phyloP scores from a whole-genome alignment of 2,329 filamentous ascomycete genomes.

The Xylariaceae sp. region DNA sequence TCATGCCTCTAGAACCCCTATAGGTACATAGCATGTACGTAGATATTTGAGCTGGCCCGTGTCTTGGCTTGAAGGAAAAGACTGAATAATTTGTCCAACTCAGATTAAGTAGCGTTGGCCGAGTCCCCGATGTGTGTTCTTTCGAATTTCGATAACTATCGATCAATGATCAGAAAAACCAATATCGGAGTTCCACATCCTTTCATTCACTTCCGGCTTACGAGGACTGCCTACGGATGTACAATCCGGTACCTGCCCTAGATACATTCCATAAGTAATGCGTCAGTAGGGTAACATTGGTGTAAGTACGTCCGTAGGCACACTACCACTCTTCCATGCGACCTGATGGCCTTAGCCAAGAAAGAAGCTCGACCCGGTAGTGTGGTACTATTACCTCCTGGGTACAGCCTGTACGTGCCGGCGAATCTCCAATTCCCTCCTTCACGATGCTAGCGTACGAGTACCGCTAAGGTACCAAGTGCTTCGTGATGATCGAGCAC shows the following conservation, averaged over 20 bases:
- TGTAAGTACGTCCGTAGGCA: constrained; percentile 8
- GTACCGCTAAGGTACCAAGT: too few relatives aligned
- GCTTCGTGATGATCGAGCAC: too few relatives aligned
- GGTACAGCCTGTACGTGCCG: too few relatives aligned
- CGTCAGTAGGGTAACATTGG: constrained; percentile 4
- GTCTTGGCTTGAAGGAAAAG: neutral
- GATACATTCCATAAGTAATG: neutral
- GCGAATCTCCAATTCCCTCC: too few relatives aligned
- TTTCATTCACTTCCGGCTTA: too few relatives aligned
- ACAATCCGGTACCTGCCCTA: too few relatives aligned
- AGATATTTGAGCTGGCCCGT: neutral
- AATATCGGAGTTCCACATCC: neutral
- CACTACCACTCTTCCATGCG: constrained; percentile 6
- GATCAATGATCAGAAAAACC: neutral
- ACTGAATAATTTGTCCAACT: too few relatives aligned
- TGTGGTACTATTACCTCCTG: neutral
- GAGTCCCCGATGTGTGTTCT: too few relatives aligned
- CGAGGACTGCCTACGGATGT: too few relatives aligned
- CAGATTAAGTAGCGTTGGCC: too few relatives aligned
- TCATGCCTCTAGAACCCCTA: neutral
- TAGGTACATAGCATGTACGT: neutral
- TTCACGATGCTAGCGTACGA: too few relatives aligned
- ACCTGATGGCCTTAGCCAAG: constrained; percentile 12
- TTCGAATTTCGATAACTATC: too few relatives aligned
- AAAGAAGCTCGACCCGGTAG: constrained; percentile 9